Percentiles rank a stretch among this genome's conserved stretches.
Conservation (phyloP, 768 basidiomycete genomes). For the Amanita rimosa region DNA sequence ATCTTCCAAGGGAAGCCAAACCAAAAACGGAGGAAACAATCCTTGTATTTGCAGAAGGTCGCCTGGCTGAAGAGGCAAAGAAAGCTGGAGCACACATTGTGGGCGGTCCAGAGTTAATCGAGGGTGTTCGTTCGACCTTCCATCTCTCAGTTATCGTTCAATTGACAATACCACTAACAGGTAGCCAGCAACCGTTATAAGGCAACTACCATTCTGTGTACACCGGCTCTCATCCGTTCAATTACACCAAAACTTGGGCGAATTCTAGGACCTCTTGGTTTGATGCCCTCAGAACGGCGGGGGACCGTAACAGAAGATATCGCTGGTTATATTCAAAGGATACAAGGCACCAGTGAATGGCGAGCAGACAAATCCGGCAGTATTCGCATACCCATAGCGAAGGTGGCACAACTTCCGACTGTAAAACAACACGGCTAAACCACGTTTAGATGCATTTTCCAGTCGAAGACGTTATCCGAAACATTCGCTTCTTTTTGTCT, state of each 20-base stretch:
- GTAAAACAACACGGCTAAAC: slow-evolving; percentile 1
- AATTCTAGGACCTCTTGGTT: slow-evolving; percentile 76
- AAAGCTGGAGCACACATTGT: slow-evolving; percentile 84
- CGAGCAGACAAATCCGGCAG: slow-evolving; percentile 81
- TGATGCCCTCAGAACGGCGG: slow-evolving; percentile 92
- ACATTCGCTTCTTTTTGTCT: slow-evolving; percentile 65
- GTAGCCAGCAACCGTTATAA: slow-evolving; percentile 62
- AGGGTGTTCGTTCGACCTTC: slow-evolving; percentile 45
- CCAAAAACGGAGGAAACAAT: slow-evolving; percentile 61
- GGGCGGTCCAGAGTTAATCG: slow-evolving; percentile 82
- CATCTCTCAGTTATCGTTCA: neutral
- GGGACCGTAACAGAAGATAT: slow-evolving; percentile 93
- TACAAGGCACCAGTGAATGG: slow-evolving; percentile 86
- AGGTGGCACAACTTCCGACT: slow-evolving; percentile 30
- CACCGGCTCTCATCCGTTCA: slow-evolving; percentile 62
- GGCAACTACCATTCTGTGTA: slow-evolving; percentile 80
- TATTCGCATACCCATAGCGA: slow-evolving; percentile 73
- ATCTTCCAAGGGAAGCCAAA: slow-evolving; percentile 74
- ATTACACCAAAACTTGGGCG: slow-evolving; percentile 75
- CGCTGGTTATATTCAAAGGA: slow-evolving; percentile 64
- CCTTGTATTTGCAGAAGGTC: slow-evolving; percentile 89
- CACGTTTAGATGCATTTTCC: slow-evolving; percentile 59
- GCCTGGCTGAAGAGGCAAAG: slow-evolving; percentile 71
- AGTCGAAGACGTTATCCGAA: slow-evolving; percentile 63
- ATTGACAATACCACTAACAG: slow-evolving; percentile 22